Percentiles rank a stretch among this genome's conserved stretches.
These are phyloP conservation scores for Monoraphidium neglectum DNA, from an alignment of 139 green algal species.

Conservation along the genomic window DNA sequence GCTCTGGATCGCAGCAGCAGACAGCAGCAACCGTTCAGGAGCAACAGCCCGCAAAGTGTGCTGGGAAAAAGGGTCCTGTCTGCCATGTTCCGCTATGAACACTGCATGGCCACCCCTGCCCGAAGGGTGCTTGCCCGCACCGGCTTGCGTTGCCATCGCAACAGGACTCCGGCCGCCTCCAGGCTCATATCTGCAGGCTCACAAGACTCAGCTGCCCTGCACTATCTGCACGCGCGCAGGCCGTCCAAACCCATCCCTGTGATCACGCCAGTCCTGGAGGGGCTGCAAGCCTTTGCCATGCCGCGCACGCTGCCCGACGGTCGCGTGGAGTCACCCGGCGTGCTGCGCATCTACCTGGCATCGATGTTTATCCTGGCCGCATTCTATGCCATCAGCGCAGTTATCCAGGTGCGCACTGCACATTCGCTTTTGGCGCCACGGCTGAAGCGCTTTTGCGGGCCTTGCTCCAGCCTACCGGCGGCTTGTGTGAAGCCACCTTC, in stretches of 20 bases:
- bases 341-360: slow-evolving; percentile 26
- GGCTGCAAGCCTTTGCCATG: slow-evolving; percentile 23
- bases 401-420: neutral
- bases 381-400: slow-evolving; percentile 11
- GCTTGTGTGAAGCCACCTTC: too few species aligned
- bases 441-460: too few species aligned
- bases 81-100: neutral
- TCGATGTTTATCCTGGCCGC: slow-evolving; percentile 21
- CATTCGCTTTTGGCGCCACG: too few species aligned
- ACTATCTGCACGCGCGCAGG: neutral
- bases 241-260: neutral
- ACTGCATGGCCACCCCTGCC: neutral
- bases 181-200: too few species aligned
- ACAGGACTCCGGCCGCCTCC: too few species aligned
- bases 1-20: neutral
- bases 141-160: too few species aligned
- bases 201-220: too few species aligned
- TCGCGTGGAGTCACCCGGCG: slow-evolving; percentile 11
- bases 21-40: too few species aligned
- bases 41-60: neutral
- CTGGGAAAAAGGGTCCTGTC: neutral
- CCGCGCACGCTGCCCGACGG: slow-evolving; percentile 19
- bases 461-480: too few species aligned
- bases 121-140: neutral
- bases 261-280: neutral